Evolutionary conservation across 352 stramenopile species (phyloP), one percentile per base, ranked within the genome.

Genomic region (Nothophytophthora sp.): DNA sequence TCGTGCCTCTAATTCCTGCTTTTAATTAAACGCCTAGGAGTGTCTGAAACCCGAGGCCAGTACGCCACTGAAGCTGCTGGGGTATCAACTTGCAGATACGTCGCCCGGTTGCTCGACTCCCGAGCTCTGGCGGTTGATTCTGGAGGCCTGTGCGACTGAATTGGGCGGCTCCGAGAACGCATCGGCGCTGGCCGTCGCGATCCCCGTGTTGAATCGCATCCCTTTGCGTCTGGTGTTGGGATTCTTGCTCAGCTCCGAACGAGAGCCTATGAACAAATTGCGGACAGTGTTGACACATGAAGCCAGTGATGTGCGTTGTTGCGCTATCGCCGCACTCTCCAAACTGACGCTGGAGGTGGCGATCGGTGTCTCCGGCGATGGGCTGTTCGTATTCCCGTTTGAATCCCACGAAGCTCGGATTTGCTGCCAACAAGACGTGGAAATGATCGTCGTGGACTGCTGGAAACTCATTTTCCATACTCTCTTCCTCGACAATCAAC

Each of bases 401-500:
- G 84, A 95, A 35, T 91, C 84, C 5, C 79, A 95, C 41, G 84
- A 94, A 46, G 74, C 84, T 3, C 74, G 84, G 30, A 81, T 90
- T 48, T 81, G 84, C 38, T 88, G 76, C 46, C 84, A 92, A 45
- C 84, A 95, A 64, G 81, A 95, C 43, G 53, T 90, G 4, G 82
- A 77, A 63, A 89, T 69, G 12, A 70, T 95, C 24, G 67, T 90
- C 19, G 70, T 67, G 6, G 84, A 95, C 60, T 81, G 82, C 18
- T 92, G 82, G 81, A 92, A 91, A 50, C 50, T 92, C 45, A 86
- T 90, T 55, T 84, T 88, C 41, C 80, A 92, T 34, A 72, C 75
- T 13, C 48, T 90, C 6, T 66, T 73, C 1, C 50, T 75, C 18
- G 35, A 67, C 36, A 25, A 34, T 42, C 30, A 51, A 35, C 49